Evolutionary conservation across 306 rosid species (phyloP).

Genomic region (Alnus glutinosa): DNA sequence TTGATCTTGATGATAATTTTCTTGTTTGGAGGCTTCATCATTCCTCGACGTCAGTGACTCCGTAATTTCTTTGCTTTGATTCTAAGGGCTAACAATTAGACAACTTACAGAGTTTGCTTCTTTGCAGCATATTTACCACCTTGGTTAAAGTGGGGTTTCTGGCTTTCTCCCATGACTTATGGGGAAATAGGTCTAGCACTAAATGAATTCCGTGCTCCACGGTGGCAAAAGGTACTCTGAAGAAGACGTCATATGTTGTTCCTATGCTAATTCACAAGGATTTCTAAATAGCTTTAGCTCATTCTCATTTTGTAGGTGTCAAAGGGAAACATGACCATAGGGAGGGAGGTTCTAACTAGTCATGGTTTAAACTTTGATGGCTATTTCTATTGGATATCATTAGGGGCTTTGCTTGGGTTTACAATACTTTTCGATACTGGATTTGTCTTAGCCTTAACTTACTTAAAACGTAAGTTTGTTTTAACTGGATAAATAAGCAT

Average conservation of each 20-base stretch:
- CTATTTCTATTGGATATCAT: slow-evolving; percentile 53
- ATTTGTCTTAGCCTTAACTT: slow-evolving; percentile 53
- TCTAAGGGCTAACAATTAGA: slow-evolving; percentile 10
- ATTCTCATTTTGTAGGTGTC: slow-evolving; percentile 35
- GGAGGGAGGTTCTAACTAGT: slow-evolving; percentile 40
- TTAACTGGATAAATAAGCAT: slow-evolving; percentile 18
- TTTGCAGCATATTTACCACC: slow-evolving; percentile 56
- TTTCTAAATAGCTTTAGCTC: neutral
- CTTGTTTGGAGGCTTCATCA: slow-evolving; percentile 66
- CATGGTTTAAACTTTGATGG: slow-evolving; percentile 51
- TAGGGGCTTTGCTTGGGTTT: slow-evolving; percentile 53
- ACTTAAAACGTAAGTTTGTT: slow-evolving; percentile 49
- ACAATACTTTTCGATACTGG: slow-evolving; percentile 46
- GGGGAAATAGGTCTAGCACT: slow-evolving; percentile 58
- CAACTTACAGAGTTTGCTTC: slow-evolving; percentile 27
- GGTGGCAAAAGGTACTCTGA: slow-evolving; percentile 57
- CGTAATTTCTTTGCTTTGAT: neutral
- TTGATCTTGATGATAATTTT: slow-evolving; percentile 44
- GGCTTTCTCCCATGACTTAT: slow-evolving; percentile 66
- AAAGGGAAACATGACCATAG: slow-evolving; percentile 45
- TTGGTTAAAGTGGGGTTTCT: slow-evolving; percentile 63
- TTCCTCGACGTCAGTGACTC: slow-evolving; percentile 49
- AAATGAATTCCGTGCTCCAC: slow-evolving; percentile 62
- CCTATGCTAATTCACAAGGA: slow-evolving; percentile 13
- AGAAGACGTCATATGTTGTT: slow-evolving; percentile 7